Evolutionary conservation across 306 rosid species (phyloP).

Genomic region (Trichosanthes cucumerina): DNA sequence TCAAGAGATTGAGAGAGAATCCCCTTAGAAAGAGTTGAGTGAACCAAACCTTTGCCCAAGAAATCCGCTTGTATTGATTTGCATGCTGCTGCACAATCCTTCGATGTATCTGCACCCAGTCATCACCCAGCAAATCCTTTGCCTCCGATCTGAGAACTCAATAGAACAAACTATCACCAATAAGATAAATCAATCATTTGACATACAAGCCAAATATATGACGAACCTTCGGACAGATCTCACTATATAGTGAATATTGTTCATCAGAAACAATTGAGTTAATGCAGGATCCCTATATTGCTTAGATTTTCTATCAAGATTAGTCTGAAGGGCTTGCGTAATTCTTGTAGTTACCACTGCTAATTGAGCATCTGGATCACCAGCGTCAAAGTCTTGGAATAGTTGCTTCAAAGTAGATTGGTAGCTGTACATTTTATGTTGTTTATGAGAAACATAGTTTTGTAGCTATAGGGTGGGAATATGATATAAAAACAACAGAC

Average conservation of each 20-base stretch:
- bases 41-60: conserved; percentile 83
- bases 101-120: conserved; percentile 98
- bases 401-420: conserved; percentile 74
- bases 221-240: conserved; percentile 88
- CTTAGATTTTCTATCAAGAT: conserved; percentile 92
- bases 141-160: conserved; percentile 70
- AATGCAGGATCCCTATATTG: conserved; percentile 83
- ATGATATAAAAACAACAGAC: background rate
- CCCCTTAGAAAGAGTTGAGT: background rate
- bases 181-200: background rate
- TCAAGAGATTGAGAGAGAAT: background rate
- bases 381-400: conserved; percentile 58
- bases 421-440: conserved; percentile 40
- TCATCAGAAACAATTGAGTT: conserved; percentile 92
- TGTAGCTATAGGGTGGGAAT: background rate
- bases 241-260: conserved; percentile 95
- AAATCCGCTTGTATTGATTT: conserved; percentile 89
- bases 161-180: background rate
- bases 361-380: conserved; percentile 62
- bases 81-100: conserved; percentile 98
- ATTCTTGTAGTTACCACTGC: conserved; percentile 71
- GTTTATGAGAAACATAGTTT: background rate
- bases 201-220: background rate
- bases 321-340: conserved; percentile 92
- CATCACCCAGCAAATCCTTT: conserved; percentile 94